Base-by-base conservation (phyloP, 805 yeast genomes). In the Jamesozyma spencerorum region DNA sequence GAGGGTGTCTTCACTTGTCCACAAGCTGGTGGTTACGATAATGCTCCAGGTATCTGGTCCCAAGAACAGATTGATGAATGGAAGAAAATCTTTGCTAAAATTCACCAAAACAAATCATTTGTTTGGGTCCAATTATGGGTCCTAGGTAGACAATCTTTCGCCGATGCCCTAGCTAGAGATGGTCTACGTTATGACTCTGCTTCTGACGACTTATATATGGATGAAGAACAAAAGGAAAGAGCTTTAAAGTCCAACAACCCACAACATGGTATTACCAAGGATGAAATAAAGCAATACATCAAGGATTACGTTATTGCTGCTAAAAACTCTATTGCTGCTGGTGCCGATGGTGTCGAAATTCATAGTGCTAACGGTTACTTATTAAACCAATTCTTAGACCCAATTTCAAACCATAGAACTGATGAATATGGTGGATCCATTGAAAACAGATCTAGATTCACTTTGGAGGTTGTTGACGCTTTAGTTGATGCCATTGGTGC, bases 321-420 rank as follows among this genome's bases (percentile, higher is more conserved):
- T n/a, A 60, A 59, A 49, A 59, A 57, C 36, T 44, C 63, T n/a
- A 43, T 64, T 30, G 58, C 49, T 12, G 59, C 61, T 14, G 68
- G 67, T 35, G 68, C 68, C 38, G 85, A 81, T 56, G 79, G 79
- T 47, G 72, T 81, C 24, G 85, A 81, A 58, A 61, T 81, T 37
- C 87, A 80, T 55, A 66, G 66, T 30, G 86, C 86, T 18, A 78
- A 79, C 55, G 86, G 87, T 14, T 80, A 75, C 53, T 55, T 81
- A 43, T 49, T 75, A 31, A 67, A 70, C 58, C 75, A 75, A 57
- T 79, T 81, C 51, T 54, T 78, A 48, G 72, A 75, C 34, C 65
- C 68, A 12, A 49, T 59, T 6, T 62, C 68, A 37, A 69, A 70
- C 55, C 57, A 71, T 37, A 58, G 70, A 60, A 66, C 69, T 4